A percentile compares a stretch with the other conserved stretches of the same genome.
Evolutionary conservation across 805 yeast genomes (phyloP).

Genomic region (Ascoidea asiatica): DNA sequence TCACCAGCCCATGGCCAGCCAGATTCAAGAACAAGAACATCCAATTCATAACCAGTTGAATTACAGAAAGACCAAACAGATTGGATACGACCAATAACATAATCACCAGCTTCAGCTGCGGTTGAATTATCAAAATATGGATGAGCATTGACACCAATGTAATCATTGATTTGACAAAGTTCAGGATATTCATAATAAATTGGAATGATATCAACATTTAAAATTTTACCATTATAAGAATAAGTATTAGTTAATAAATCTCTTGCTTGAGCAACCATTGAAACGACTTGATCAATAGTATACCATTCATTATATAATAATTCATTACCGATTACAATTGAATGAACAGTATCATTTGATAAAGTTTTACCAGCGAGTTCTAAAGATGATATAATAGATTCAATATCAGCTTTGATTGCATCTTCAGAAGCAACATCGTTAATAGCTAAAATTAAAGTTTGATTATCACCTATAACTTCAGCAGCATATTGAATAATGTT

Average conservation of each 20-base stretch:
- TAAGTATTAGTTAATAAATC: conserved; percentile 26
- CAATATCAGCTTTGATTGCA: conserved; percentile 6
- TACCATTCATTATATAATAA: conserved; percentile 40
- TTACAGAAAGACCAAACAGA: conserved; percentile 10
- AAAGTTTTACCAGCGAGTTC: conserved; percentile 40
- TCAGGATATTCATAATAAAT: conserved; percentile 40
- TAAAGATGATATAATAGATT: conserved; percentile 26
- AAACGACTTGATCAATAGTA: conserved; percentile 29
- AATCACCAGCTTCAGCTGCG: conserved; percentile 10
- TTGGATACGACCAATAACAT: conserved; percentile 10
- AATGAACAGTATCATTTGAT: conserved; percentile 27
- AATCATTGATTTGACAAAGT: conserved; percentile 45
- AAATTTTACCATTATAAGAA: conserved; percentile 40
- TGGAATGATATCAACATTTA: conserved; percentile 53
- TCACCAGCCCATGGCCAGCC: conserved; percentile 42
- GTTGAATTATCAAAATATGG: conserved; percentile 31
- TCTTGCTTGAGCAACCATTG: conserved; percentile 36
- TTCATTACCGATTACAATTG: conserved; percentile 55
- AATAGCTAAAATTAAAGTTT: conserved; percentile 45
- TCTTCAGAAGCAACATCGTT: conserved; percentile 32
- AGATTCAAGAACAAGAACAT: conserved; percentile 40
- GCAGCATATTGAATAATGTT: conserved; percentile 38
- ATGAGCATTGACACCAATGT: conserved; percentile 54
- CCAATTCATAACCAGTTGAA: conserved; percentile 2
- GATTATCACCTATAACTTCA: conserved; percentile 30